phyloP scores from a whole-genome alignment of 495 filamentous ascomycete species.

The Copromyces sp. region DNA sequence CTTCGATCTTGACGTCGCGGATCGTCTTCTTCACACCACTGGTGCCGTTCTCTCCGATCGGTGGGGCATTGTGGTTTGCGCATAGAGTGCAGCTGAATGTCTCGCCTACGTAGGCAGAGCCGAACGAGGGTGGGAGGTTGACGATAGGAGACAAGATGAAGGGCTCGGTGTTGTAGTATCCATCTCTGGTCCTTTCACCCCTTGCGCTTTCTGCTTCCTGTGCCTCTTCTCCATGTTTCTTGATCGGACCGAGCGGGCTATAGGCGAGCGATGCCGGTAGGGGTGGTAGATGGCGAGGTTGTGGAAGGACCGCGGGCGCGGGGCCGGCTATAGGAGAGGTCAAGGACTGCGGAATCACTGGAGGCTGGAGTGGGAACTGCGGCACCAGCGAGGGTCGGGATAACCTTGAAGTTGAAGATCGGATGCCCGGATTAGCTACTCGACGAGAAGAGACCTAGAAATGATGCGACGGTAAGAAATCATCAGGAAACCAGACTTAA shows the following conservation, averaged over 20 bases:
- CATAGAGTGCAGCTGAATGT: slow-evolving; percentile 90
- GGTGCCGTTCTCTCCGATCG: slow-evolving; percentile 4
- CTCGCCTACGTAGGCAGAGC: slow-evolving; percentile 90
- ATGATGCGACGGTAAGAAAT: neutral
- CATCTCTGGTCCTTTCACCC: neutral
- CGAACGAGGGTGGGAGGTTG: slow-evolving; percentile 87
- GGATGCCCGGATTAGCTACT: slow-evolving; percentile 1
- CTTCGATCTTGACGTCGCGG: slow-evolving; percentile 68
- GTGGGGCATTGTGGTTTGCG: slow-evolving; percentile 73
- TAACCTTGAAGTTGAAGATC: slow-evolving; percentile 28
- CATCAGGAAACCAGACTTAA: neutral
- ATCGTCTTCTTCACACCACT: slow-evolving; percentile 41
- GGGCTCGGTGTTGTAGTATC: slow-evolving; percentile 30
- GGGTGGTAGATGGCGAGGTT: slow-evolving; percentile 12
- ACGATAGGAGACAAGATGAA: slow-evolving; percentile 50
- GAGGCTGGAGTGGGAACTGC: slow-evolving; percentile 35
- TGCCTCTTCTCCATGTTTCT: neutral
- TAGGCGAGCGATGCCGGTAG: slow-evolving; percentile 39
- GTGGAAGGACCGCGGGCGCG: neutral
- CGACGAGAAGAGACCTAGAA: neutral
- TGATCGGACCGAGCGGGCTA: slow-evolving; percentile 8
- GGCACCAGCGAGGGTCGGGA: slow-evolving; percentile 44
- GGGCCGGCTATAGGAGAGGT: slow-evolving; percentile 5
- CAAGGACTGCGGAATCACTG: slow-evolving; percentile 18
- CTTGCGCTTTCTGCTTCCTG: neutral